Conservation (phyloP, 1,284 basidiomycete species). For the Baeospora myosura region DNA sequence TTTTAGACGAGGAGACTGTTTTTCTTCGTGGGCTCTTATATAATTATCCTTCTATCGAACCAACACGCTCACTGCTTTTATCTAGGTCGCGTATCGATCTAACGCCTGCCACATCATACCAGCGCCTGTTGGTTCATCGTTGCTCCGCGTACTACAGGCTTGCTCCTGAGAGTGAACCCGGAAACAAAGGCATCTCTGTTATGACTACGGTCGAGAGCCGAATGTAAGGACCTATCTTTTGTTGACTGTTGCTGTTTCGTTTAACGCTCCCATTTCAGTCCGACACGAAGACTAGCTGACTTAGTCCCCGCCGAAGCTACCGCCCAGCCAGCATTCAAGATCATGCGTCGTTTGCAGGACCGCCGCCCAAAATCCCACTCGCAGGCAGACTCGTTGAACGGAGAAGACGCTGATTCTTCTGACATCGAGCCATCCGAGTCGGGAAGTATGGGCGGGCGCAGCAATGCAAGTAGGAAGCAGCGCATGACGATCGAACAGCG, state of each 20-base stretch:
- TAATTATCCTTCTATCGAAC: slow-evolving; percentile 6
- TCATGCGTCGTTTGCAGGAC: slow-evolving; percentile 59
- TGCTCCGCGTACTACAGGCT: slow-evolving; percentile 74
- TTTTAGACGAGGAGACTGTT: too few relatives aligned
- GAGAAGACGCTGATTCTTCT: slow-evolving; percentile 67
- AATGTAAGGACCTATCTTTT: slow-evolving; percentile 46
- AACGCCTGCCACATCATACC: slow-evolving; percentile 65
- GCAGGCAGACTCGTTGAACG: slow-evolving; percentile 57
- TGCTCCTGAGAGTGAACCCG: slow-evolving; percentile 55
- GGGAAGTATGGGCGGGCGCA: slow-evolving; percentile 65
- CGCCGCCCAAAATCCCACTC: slow-evolving; percentile 50
- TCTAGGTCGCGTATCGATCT: slow-evolving; percentile 55
- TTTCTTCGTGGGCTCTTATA: slow-evolving; percentile 4
- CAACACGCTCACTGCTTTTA: too few relatives aligned
- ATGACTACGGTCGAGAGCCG: slow-evolving; percentile 52
- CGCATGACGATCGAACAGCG: slow-evolving; percentile 32
- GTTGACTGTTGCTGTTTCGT: slow-evolving; percentile 6
- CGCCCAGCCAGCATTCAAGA: slow-evolving; percentile 70
- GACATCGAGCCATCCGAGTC: slow-evolving; percentile 72
- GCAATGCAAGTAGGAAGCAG: slow-evolving; percentile 37
- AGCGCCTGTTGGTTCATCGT: slow-evolving; percentile 74
- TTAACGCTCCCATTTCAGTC: slow-evolving; percentile 35
- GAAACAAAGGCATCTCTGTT: slow-evolving; percentile 55
- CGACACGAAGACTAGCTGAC: slow-evolving; percentile 58
- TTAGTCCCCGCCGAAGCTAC: slow-evolving; percentile 71